Evolutionary conservation across 179 eudicot species (phyloP), one percentile per base, ranked within the genome.

Genomic region (Silene coronaria): DNA sequence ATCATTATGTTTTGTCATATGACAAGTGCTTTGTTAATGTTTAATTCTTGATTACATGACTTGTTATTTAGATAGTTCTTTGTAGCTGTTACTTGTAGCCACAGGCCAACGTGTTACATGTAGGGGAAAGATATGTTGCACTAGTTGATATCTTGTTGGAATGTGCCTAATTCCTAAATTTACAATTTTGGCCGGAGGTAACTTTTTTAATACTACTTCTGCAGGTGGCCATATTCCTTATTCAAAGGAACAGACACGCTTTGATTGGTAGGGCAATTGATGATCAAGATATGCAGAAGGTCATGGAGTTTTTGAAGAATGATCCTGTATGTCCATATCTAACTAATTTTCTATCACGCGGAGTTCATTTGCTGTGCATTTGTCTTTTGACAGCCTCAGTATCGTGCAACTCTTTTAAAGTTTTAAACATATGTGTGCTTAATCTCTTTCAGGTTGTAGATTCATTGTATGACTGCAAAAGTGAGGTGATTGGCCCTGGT

Each of bases 401-500:
- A 27, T 27, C 1, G 30, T 27, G 32, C 24, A 34, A 45, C 36
- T 72, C 16, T 30, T 57, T 64, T 48, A 23, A 38, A 48, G 51
- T 45, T 45, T 45, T 45, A 45, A 45, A 45, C 21, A 66, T 63
- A 61, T 30, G 10, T 67, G 32, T 42, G 14, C 61, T 69, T 67
- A 32, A 66, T 75, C 28, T 71, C 74, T 75, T 38, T 30, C 81
- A 95, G 99, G 99, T 95, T 78, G 99, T 95, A 64, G 97, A 95
- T 86, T 77, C 96, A 76, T 70, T 92, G 22, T 92, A 95, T 84
- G 99, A 95, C 84, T 90, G 97, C 86, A 95, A 95, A 87, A 95
- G 99, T 51, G 99, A 95, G 91, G 97, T 95, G 83, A 95, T 95
- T 59, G 99, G 99, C 67, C 99, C 97, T 76, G 99, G 99, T 45